Conservation (phyloP, 176 grass and related monocot species). For the Melocanna baccifera region DNA sequence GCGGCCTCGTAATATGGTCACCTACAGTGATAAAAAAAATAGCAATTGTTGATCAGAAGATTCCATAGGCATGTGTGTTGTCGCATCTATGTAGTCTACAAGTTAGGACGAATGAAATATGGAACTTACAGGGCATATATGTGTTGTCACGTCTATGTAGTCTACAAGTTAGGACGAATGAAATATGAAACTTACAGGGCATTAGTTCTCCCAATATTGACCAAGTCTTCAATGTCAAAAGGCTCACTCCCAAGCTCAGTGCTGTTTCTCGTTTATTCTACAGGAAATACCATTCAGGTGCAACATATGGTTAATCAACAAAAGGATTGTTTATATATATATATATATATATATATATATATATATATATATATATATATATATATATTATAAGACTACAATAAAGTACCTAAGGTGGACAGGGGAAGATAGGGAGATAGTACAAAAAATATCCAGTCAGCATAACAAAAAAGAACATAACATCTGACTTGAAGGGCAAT, state of each 20-base stretch:
- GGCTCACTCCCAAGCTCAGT: constrained; percentile 74
- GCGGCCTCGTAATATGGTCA: constrained; percentile 99
- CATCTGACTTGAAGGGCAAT: constrained; percentile 9
- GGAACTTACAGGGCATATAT: constrained; percentile 53
- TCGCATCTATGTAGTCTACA: neutral
- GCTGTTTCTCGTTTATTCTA: constrained; percentile 70
- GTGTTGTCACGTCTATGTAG: neutral
- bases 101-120: neutral
- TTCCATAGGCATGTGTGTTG: neutral
- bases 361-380: neutral
- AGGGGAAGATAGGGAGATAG: neutral
- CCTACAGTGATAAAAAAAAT: constrained; percentile 41
- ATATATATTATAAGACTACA: neutral
- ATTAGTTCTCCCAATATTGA: constrained; percentile 70
- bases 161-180: neutral
- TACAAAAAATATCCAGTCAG: constrained; percentile 11
- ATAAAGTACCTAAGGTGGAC: neutral
- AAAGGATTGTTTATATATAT: neutral
- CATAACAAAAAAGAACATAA: neutral
- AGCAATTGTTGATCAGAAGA: constrained; percentile 20
- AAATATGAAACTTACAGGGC: constrained; percentile 66
- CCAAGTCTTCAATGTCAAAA: constrained; percentile 97
- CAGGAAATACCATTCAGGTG: constrained; percentile 25
- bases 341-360: neutral
- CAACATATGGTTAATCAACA: constrained; percentile 15